Evolutionary conservation across 805 yeast genomes (phyloP).

Genomic region (Metschnikowia noctiluminum): DNA sequence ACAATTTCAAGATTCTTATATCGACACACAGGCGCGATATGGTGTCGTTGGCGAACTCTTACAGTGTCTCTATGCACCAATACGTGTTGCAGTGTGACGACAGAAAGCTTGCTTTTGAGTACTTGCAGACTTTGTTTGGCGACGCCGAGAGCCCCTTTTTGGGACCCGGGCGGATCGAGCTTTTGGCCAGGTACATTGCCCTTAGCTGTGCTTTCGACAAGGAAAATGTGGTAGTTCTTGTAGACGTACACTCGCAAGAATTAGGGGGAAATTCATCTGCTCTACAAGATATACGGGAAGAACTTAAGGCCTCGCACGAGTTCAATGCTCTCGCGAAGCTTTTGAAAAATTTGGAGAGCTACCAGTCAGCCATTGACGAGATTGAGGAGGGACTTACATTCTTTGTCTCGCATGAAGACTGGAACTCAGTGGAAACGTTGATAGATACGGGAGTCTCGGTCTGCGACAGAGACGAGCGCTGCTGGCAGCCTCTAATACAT

Average conservation of each 20-base stretch:
- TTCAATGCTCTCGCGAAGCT: slow-evolving; percentile 33
- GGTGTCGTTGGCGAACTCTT: slow-evolving; percentile 32
- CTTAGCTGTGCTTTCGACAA: slow-evolving; percentile 22
- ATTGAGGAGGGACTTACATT: slow-evolving; percentile 31
- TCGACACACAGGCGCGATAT: slow-evolving; percentile 32
- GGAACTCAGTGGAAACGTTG: neutral
- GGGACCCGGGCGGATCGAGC: neutral
- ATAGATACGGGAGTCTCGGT: slow-evolving; percentile 9
- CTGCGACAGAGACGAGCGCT: slow-evolving; percentile 20
- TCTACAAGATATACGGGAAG: neutral
- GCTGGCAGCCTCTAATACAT: slow-evolving; percentile 32
- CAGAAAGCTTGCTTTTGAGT: slow-evolving; percentile 22
- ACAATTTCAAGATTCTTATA: slow-evolving; percentile 24
- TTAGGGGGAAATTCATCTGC: neutral
- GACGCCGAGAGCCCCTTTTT: neutral
- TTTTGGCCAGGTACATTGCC: slow-evolving; percentile 23
- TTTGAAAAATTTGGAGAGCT: slow-evolving; percentile 20
- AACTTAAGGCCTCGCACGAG: slow-evolving; percentile 22
- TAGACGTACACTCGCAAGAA: slow-evolving; percentile 10
- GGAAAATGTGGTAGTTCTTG: slow-evolving; percentile 14
- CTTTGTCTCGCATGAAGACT: slow-evolving; percentile 2
- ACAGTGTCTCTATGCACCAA: slow-evolving; percentile 39
- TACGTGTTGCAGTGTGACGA: slow-evolving; percentile 31
- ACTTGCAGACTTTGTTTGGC: slow-evolving; percentile 29
- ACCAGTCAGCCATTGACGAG: slow-evolving; percentile 30